phyloP scores from a whole-genome alignment of 257 asterid species.

The Asclepias syriaca region DNA sequence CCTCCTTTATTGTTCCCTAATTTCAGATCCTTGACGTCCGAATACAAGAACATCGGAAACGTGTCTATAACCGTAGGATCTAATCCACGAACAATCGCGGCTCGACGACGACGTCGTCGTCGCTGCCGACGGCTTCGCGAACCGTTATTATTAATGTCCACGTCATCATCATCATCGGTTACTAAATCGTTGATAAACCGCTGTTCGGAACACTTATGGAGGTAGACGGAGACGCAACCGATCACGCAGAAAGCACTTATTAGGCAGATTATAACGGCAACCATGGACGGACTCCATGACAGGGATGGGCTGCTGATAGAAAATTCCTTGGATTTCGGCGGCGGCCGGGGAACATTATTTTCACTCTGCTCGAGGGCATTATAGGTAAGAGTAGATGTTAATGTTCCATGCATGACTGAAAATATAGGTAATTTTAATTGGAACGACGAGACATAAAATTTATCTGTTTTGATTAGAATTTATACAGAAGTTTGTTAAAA shows the following conservation, averaged over 20 bases:
- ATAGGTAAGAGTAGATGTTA: background rate
- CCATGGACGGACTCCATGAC: slow-evolving; percentile 17
- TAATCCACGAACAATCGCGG: slow-evolving; percentile 19
- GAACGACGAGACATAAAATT: too few relatives aligned
- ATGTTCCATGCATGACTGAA: slow-evolving; percentile 5
- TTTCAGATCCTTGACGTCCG: slow-evolving; percentile 30
- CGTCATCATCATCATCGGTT: background rate
- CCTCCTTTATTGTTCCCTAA: slow-evolving; percentile 14
- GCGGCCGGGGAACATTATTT: slow-evolving; percentile 6
- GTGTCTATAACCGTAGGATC: slow-evolving; percentile 20
- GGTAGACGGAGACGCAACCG: slow-evolving; percentile 26
- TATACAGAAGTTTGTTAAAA: background rate
- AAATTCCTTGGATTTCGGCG: slow-evolving; percentile 6
- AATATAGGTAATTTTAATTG: too few relatives aligned
- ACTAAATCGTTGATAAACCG: background rate
- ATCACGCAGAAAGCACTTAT: slow-evolving; percentile 19
- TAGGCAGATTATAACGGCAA: slow-evolving; percentile 20
- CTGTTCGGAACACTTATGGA: slow-evolving; percentile 24
- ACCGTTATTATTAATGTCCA: background rate
- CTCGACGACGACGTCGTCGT: background rate
- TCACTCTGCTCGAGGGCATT: slow-evolving; percentile 4
- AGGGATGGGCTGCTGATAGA: slow-evolving; percentile 7
- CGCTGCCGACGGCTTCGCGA: background rate
- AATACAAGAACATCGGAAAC: slow-evolving; percentile 29
- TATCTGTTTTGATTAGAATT: background rate